Conservation (phyloP, 805 yeast genomes). For the Zygosaccharomyces bisporus region DNA sequence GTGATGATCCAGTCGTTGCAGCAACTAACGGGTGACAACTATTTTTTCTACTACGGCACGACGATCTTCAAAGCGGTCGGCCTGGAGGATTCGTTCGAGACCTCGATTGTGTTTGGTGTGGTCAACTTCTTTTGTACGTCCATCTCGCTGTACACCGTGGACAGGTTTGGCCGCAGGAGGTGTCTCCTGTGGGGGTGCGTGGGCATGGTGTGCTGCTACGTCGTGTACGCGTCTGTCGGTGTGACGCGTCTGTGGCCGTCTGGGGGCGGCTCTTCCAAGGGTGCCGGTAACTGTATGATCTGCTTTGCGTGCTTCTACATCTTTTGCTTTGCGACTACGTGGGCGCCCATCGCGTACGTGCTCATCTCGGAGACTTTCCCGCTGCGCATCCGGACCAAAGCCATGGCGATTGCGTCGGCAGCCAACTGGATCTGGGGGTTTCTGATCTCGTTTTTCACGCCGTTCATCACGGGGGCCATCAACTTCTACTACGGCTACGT, state of each 20-base stretch:
- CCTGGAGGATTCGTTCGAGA: slow-evolving; percentile 54
- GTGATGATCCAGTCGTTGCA: slow-evolving; percentile 59
- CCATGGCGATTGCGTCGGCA: slow-evolving; percentile 58
- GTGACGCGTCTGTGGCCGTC: slow-evolving; percentile 44
- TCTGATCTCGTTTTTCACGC: slow-evolving; percentile 68
- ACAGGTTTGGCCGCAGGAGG: slow-evolving; percentile 53
- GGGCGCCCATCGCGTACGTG: slow-evolving; percentile 73
- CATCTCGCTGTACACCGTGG: slow-evolving; percentile 50
- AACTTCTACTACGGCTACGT: slow-evolving; percentile 71
- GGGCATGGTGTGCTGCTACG: slow-evolving; percentile 48
- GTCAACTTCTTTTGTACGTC: slow-evolving; percentile 60
- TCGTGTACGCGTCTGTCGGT: slow-evolving; percentile 59
- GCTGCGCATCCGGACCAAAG: slow-evolving; percentile 62
- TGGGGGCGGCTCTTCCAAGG: slow-evolving; percentile 40
- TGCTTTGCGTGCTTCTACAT: slow-evolving; percentile 68
- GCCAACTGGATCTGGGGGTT: slow-evolving; percentile 69
- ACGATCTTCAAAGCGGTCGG: slow-evolving; percentile 62
- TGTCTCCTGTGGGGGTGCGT: slow-evolving; percentile 47
- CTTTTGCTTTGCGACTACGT: slow-evolving; percentile 71
- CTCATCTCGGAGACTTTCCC: slow-evolving; percentile 71
- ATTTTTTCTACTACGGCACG: slow-evolving; percentile 67
- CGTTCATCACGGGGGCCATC: slow-evolving; percentile 62
- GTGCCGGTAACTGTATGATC: slow-evolving; percentile 70
- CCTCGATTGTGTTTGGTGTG: slow-evolving; percentile 58
- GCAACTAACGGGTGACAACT: slow-evolving; percentile 67